Evolutionary conservation across 2,329 filamentous ascomycete species (phyloP).

Genomic region (Macrophomina tecta): DNA sequence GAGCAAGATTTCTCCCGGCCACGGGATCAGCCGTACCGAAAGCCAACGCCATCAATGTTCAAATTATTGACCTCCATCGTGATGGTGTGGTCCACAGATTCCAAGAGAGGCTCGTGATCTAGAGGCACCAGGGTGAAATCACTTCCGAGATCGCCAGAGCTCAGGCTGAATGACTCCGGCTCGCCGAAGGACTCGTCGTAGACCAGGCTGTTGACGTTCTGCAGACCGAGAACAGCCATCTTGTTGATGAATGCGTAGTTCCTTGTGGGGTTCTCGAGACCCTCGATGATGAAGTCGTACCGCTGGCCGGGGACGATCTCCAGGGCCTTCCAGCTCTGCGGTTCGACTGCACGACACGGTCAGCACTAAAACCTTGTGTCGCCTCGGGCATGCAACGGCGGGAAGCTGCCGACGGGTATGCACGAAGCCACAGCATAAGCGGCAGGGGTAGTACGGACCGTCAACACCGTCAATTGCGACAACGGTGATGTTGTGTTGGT

Average conservation of each 20-base stretch:
- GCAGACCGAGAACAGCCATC: slow-evolving; percentile 68
- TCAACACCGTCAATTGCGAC: slow-evolving; percentile 27
- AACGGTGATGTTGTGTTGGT: slow-evolving; percentile 28
- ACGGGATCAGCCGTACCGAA: slow-evolving; percentile 24
- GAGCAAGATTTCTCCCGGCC: not conserved
- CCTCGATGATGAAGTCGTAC: slow-evolving; percentile 61
- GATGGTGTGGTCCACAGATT: slow-evolving; percentile 67
- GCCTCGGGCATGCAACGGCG: slow-evolving; percentile 61
- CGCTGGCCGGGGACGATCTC: slow-evolving; percentile 72
- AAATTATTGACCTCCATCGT: slow-evolving; percentile 59
- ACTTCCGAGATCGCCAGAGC: slow-evolving; percentile 72
- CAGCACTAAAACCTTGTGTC: slow-evolving; percentile 40
- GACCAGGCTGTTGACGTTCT: slow-evolving; percentile 64
- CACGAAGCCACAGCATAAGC: slow-evolving; percentile 59
- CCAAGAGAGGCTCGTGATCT: slow-evolving; percentile 67
- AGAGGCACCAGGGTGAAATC: slow-evolving; percentile 74
- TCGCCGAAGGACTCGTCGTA: slow-evolving; percentile 57
- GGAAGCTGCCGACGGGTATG: slow-evolving; percentile 66
- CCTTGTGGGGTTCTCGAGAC: slow-evolving; percentile 63
- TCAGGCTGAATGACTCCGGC: slow-evolving; percentile 60
- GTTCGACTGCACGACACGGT: slow-evolving; percentile 52
- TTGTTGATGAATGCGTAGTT: slow-evolving; percentile 73
- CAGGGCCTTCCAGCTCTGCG: slow-evolving; percentile 59
- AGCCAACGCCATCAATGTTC: slow-evolving; percentile 47
- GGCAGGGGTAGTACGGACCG: slow-evolving; percentile 40